Evolutionary conservation across 345 rosid genomes (phyloP).

Genomic region (Populus pruinosa): DNA sequence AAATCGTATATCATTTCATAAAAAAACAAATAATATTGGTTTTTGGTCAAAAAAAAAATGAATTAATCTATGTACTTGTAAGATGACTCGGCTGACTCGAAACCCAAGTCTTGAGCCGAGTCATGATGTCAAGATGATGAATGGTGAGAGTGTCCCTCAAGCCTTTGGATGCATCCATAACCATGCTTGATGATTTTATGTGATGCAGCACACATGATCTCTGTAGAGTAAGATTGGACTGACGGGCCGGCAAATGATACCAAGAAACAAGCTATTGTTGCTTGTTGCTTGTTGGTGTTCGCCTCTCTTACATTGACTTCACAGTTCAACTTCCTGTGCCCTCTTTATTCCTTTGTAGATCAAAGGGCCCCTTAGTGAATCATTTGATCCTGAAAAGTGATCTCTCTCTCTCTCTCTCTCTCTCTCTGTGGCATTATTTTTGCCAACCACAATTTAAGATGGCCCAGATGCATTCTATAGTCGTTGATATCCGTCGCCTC

Average conservation of each 20-base stretch:
- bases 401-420: not conserved
- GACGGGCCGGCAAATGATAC: not conserved
- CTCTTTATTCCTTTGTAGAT: not conserved
- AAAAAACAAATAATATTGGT: too few species aligned
- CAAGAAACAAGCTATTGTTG: not conserved
- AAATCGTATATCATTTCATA: too few species aligned
- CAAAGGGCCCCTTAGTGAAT: not conserved
- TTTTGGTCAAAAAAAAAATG: rapidly evolving
- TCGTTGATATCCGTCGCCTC: not conserved
- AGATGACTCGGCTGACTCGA: too few species aligned
- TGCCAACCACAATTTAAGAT: not conserved
- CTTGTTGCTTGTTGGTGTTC: not conserved
- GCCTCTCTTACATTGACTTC: not conserved
- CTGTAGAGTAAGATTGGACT: not conserved
- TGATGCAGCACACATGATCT: not conserved
- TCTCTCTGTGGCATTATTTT: not conserved
- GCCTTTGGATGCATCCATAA: too few species aligned
- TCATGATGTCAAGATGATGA: too few species aligned
- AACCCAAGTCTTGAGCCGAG: too few species aligned
- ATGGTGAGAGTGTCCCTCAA: too few species aligned
- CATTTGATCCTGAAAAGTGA: not conserved
- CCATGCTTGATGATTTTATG: not conserved
- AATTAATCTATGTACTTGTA: rapidly evolving
- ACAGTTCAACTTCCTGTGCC: too few species aligned
- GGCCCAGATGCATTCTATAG: not conserved